A percentile compares a stretch with the other conserved stretches of the same genome.
These are phyloP conservation scores for Agaricus subrufescens DNA, from an alignment of 768 basidiomycete genomes.

Conservation along the genomic window DNA sequence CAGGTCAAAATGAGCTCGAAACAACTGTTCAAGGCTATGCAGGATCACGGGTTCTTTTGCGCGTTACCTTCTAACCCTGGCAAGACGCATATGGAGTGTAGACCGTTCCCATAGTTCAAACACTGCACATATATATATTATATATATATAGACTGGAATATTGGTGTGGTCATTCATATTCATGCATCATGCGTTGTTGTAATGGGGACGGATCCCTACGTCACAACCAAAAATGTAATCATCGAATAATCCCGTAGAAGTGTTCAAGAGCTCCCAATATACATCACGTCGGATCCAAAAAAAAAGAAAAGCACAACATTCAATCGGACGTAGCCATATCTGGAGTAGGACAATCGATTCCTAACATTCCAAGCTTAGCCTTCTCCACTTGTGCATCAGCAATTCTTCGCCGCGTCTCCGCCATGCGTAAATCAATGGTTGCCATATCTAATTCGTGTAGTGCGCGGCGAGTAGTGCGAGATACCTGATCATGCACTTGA, in stretches of 20 bases:
- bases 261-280: neutral
- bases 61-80: conserved; percentile 61
- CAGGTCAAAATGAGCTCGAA: conserved; percentile 54
- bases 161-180: neutral
- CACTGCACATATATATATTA: neutral
- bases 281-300: neutral
- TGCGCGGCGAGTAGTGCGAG: conserved; percentile 32
- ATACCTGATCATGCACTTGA: conserved; percentile 2
- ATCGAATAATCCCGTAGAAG: neutral
- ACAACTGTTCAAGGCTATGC: conserved; percentile 66
- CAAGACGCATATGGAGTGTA: conserved; percentile 67
- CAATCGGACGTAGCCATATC: neutral
- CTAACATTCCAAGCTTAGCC: conserved; percentile 57
- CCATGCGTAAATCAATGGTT: conserved; percentile 53
- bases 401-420: conserved; percentile 52
- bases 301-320: no score
- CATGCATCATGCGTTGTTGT: neutral
- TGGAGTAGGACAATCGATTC: conserved; percentile 37
- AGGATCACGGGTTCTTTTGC: conserved; percentile 69
- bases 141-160: neutral
- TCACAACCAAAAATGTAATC: conserved; percentile 1
- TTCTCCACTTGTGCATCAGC: conserved; percentile 58
- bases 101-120: conserved; percentile 45
- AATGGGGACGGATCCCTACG: neutral
- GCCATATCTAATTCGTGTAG: conserved; percentile 60